Conservation (phyloP, 176 grass and related monocot genomes). For the Phoenix roebelenii region DNA sequence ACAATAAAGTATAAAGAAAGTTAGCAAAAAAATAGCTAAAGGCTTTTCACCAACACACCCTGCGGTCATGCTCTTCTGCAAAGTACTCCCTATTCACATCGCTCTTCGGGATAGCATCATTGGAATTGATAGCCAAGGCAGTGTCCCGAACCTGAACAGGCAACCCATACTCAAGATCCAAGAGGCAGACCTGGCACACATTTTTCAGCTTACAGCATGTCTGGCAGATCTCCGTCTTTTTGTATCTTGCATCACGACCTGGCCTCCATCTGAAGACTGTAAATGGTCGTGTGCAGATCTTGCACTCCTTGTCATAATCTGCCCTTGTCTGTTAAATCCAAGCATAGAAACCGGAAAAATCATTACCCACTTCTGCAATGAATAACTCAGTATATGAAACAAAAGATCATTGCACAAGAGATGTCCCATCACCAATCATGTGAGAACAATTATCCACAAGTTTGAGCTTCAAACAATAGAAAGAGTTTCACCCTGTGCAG, state of each 20-base stretch:
- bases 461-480: no score
- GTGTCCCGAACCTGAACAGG: conserved; percentile 92
- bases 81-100: conserved; percentile 95
- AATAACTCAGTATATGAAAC: no score
- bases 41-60: conserved; percentile 33
- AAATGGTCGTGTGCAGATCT: conserved; percentile 84
- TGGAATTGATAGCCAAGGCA: conserved; percentile 69
- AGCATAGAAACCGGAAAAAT: conserved; percentile 9
- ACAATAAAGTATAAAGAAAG: neutral
- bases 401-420: no score
- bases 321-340: conserved; percentile 50
- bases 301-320: conserved; percentile 95
- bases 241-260: conserved; percentile 90
- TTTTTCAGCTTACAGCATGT: conserved; percentile 98
- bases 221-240: conserved; percentile 98
- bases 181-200: conserved; percentile 90
- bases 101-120: conserved; percentile 89
- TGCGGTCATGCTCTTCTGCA: conserved; percentile 94
- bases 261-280: conserved; percentile 94
- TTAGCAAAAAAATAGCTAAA: conserved; percentile 3
- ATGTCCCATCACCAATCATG: no score
- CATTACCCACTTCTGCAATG: no score
- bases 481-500: no score
- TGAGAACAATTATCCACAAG: no score
- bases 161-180: conserved; percentile 93